Evolutionary conservation across 495 filamentous ascomycete species (phyloP).

Genomic region (Neurospora tetrasperma): DNA sequence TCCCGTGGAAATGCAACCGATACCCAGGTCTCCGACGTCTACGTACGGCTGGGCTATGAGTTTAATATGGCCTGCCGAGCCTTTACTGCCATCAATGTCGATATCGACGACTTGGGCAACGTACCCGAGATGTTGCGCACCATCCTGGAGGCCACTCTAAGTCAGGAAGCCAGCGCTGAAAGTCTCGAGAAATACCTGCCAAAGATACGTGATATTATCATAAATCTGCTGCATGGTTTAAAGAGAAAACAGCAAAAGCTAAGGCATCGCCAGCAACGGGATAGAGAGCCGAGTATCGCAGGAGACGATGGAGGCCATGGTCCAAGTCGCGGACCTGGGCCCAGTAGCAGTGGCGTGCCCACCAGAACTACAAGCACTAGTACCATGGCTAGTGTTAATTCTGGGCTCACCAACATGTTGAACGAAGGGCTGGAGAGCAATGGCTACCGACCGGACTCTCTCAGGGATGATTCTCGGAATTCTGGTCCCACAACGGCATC

Average conservation of each 20-base stretch:
- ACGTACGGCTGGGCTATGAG: slow-evolving; percentile 92
- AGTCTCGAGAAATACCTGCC: slow-evolving; percentile 89
- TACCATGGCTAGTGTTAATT: slow-evolving; percentile 49
- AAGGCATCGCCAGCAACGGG: slow-evolving; percentile 66
- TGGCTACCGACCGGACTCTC: slow-evolving; percentile 27
- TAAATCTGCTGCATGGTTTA: slow-evolving; percentile 87
- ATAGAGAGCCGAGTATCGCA: slow-evolving; percentile 43
- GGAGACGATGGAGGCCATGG: slow-evolving; percentile 15
- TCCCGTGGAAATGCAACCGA: slow-evolving; percentile 85
- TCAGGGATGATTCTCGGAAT: slow-evolving; percentile 16
- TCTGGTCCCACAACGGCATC: slow-evolving; percentile 22
- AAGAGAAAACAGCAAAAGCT: slow-evolving; percentile 93
- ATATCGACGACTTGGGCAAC: slow-evolving; percentile 85
- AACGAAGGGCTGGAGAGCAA: slow-evolving; percentile 46
- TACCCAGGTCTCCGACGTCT: slow-evolving; percentile 92
- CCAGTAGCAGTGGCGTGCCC: slow-evolving; percentile 11
- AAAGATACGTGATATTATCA: slow-evolving; percentile 93
- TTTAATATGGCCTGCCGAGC: slow-evolving; percentile 97
- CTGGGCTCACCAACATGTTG: slow-evolving; percentile 53
- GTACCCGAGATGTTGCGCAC: slow-evolving; percentile 83
- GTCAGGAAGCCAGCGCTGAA: slow-evolving; percentile 87
- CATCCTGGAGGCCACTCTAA: slow-evolving; percentile 90
- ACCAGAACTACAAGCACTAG: slow-evolving; percentile 56
- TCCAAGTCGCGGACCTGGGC: not conserved
- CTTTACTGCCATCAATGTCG: slow-evolving; percentile 91